Conservation (phyloP, 805 yeast species). For the Candida silvicultrix region DNA sequence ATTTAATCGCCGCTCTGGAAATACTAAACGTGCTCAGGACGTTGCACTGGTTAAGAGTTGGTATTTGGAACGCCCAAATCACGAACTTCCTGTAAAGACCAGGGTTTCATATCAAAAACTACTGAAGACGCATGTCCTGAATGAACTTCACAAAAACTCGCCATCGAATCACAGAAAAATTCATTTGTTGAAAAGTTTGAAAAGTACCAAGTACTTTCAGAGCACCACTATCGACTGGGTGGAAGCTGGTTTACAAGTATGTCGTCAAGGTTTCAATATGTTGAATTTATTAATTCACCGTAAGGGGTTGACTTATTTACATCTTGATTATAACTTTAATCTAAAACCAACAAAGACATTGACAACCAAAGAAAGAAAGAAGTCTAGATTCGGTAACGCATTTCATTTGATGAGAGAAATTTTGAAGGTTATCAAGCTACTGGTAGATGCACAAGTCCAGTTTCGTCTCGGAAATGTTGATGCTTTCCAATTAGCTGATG, state of each 20-base stretch:
- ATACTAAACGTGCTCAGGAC: constrained; percentile 78
- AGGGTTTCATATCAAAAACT: constrained; percentile 85
- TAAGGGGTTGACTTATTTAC: constrained; percentile 86
- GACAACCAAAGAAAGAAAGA: constrained; percentile 93
- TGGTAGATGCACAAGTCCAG: constrained; percentile 94
- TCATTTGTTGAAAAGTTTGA: constrained; percentile 57
- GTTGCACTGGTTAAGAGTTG: constrained; percentile 78
- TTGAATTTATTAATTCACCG: constrained; percentile 82
- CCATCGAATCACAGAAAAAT: constrained; percentile 43
- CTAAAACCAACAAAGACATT: constrained; percentile 93
- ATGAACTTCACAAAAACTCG: constrained; percentile 51
- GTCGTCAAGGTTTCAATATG: constrained; percentile 93
- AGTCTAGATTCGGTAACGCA: constrained; percentile 93
- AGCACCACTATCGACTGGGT: constrained; percentile 96
- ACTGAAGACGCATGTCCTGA: constrained; percentile 67
- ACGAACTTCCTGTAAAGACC: constrained; percentile 63
- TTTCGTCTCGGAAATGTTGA: constrained; percentile 86
- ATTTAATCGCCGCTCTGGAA: constrained; percentile 69
- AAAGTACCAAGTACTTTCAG: constrained; percentile 82
- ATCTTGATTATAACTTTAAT: constrained; percentile 92
- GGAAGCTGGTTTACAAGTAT: constrained; percentile 93
- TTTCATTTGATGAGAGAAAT: constrained; percentile 92
- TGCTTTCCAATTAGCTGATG: constrained; percentile 93
- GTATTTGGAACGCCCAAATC: constrained; percentile 67
- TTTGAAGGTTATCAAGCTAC: constrained; percentile 69